Conservation (phyloP, 2,329 filamentous ascomycete species). For the Aureobasidium uvarum region DNA sequence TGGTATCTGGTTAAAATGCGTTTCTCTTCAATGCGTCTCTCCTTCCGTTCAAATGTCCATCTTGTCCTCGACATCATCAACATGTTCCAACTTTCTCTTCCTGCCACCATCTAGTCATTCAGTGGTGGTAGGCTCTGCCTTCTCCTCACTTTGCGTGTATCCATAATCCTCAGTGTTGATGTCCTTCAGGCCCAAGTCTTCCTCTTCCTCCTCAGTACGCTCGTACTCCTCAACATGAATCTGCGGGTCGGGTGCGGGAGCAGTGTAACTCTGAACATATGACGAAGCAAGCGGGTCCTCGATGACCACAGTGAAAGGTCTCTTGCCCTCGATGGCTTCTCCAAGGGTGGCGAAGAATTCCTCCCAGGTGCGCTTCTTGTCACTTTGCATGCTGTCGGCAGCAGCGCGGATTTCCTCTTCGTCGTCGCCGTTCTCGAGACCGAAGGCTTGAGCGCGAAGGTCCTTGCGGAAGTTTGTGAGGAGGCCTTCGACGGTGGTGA, state of each 20-base stretch:
- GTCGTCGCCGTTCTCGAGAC: constrained; percentile 58
- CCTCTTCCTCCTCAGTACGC: constrained; percentile 86
- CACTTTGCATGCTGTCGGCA: constrained; percentile 73
- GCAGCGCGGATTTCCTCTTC: constrained; percentile 45
- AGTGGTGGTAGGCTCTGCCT: neutral
- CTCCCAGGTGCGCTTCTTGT: constrained; percentile 71
- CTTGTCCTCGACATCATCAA: constrained; percentile 24
- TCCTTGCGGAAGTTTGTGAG: constrained; percentile 91
- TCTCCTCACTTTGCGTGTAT: neutral
- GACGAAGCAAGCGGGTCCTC: constrained; percentile 88
- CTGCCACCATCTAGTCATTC: constrained; percentile 27
- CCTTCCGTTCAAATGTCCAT: constrained; percentile 12
- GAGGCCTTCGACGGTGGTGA: constrained; percentile 94
- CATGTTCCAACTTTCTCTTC: constrained; percentile 23
- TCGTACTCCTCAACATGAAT: constrained; percentile 80
- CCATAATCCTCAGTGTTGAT: constrained; percentile 87
- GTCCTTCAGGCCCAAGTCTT: constrained; percentile 84
- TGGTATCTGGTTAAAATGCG: constrained; percentile 4
- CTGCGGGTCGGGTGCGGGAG: constrained; percentile 78
- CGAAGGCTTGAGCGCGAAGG: constrained; percentile 82
- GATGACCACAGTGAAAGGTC: constrained; percentile 77
- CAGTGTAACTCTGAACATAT: constrained; percentile 84
- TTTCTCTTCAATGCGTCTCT: neutral
- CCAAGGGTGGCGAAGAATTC: constrained; percentile 76
- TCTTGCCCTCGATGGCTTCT: constrained; percentile 73